Base-by-base conservation (phyloP, 768 basidiomycete species). In the Agaricus bisporus region DNA sequence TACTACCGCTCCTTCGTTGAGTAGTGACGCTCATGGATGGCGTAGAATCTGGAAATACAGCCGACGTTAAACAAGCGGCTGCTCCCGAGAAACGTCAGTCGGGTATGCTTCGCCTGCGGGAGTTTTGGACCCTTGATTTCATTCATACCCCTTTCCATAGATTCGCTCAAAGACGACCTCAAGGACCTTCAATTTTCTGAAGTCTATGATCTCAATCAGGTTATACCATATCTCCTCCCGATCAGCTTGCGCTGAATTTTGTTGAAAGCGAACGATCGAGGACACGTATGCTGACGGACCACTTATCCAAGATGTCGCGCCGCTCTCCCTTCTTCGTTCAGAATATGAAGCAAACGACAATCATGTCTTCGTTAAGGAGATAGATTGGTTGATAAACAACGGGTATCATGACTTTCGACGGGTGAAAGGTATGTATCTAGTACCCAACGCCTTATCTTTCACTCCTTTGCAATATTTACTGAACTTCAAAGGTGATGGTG, bases 321-420 rank as follows among this genome's bases (percentile, higher is more conserved):
- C 81, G 3, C 79, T 87, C 56, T 66, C 74, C 1, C 66, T 67
- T 3, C 70, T 91, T 42, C 80, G 85, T 26, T 71, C 66, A 5
- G 88, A 91, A 68, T 91, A 91, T 60, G 79, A 81, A 60, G 53
- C 53, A 8, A 70, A 73, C 32, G 82, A 81, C 2, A 74, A 82
- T 0, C 70, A 70, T 8, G 62, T 70, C 5, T 91, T 94, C 62
- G 63, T 87, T 5, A 72, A 77, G 52, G 91, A 95, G 69, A 86
- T 98, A 56, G 81, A 88, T 58, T 82, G 80, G 70, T 70, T 98
- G 18, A 68, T 73, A 44, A 60, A 59, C 14, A 70, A 82, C 41
- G 91, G 91, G 1, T 94, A 80, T 70, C 71, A 71, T 32, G 72
- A 70, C 10, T 73, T 95, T 41, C 77, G 91, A 62, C 73, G 91